Conservation (phyloP, 2,329 filamentous ascomycete species). For the Talaromyces pinophilus region DNA sequence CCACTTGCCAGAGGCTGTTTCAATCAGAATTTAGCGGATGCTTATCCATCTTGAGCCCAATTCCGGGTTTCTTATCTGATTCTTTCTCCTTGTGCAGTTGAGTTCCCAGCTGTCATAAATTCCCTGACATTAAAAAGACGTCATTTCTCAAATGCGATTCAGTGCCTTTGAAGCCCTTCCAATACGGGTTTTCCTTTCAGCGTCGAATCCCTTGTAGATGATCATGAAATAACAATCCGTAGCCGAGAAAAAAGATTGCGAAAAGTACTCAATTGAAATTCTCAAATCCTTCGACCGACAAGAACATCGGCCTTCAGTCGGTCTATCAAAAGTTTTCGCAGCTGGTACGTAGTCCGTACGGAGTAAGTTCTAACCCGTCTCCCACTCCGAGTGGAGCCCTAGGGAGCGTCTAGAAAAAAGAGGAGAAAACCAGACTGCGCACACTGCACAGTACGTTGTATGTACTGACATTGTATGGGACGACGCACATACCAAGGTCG, state of each 20-base stretch:
- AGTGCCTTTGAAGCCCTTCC: neutral
- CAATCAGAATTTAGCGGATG: neutral
- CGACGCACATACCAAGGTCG: slow-evolving; percentile 8
- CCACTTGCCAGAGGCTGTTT: neutral
- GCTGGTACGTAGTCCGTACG: neutral
- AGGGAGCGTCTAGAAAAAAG: neutral
- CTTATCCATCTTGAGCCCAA: slow-evolving; percentile 8
- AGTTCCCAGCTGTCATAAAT: neutral
- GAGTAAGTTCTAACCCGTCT: neutral
- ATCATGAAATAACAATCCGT: neutral
- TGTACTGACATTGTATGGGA: neutral
- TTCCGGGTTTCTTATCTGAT: slow-evolving; percentile 6
- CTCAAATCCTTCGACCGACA: neutral
- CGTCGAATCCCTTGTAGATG: neutral
- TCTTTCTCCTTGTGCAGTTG: neutral
- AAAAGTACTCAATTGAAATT: neutral
- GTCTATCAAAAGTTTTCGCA: neutral
- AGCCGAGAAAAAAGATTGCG: neutral
- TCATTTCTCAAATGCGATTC: neutral
- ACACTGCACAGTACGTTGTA: neutral
- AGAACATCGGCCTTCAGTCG: neutral
- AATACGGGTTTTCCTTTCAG: neutral
- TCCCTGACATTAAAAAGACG: neutral
- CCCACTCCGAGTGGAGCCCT: neutral
- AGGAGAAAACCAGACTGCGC: neutral